phyloP scores from a whole-genome alignment of 495 filamentous ascomycete genomes.

The Penicillium coffeae region DNA sequence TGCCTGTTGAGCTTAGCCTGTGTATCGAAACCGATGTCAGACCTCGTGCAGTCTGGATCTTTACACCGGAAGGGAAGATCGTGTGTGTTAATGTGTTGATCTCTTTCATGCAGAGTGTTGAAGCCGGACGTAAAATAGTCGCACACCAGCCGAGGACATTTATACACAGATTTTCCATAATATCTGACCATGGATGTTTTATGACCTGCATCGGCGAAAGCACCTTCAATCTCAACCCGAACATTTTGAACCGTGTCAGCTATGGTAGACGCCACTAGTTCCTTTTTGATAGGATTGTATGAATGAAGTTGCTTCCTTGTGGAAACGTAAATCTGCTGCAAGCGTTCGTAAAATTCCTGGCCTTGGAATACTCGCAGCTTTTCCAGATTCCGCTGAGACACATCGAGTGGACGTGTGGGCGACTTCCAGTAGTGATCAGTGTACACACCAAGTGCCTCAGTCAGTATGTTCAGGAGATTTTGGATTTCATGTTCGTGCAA shows the following conservation, averaged over 20 bases:
- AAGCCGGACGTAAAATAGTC: constrained; percentile 3
- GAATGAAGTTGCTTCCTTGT: constrained; percentile 4
- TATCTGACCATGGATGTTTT: neutral
- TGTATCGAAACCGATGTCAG: neutral
- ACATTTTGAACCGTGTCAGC: neutral
- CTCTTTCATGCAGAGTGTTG: neutral
- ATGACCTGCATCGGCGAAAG: neutral
- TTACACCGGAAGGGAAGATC: constrained; percentile 1
- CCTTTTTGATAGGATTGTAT: neutral
- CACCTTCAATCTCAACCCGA: neutral
- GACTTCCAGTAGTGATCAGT: neutral
- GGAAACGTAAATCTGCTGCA: constrained; percentile 1
- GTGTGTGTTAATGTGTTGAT: neutral
- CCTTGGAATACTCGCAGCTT: constrained; percentile 1
- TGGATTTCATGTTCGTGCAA: neutral
- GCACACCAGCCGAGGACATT: neutral
- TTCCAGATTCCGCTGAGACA: neutral
- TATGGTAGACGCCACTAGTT: neutral
- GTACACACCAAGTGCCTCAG: constrained; percentile 1
- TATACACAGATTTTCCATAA: neutral
- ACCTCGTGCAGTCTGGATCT: neutral
- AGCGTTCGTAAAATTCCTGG: neutral
- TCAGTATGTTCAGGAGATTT: neutral
- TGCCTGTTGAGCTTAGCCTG: constrained; percentile 1
- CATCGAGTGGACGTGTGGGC: neutral